These are phyloP conservation scores for Papilionanthe hybrid DNA, from an alignment of 116 monocot genomes.

Conservation along the genomic window DNA sequence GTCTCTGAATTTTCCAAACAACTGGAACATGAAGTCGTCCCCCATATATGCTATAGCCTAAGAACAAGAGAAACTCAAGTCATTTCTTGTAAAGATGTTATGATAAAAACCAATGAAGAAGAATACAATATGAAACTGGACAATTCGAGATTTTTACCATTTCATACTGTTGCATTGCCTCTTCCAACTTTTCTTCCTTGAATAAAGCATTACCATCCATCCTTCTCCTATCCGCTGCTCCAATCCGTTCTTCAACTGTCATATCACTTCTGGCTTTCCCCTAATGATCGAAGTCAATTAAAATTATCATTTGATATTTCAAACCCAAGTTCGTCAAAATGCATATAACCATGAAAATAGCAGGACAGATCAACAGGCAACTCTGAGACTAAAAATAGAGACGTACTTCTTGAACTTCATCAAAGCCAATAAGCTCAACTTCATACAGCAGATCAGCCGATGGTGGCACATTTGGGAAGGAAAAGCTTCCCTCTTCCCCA, in stretches of 20 bases:
- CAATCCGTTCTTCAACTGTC: slow-evolving; percentile 98
- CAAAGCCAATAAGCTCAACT: slow-evolving; percentile 94
- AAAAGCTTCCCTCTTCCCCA: slow-evolving; percentile 96
- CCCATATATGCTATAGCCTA: slow-evolving; percentile 99
- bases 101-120: background rate
- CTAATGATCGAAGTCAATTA: slow-evolving; percentile 21
- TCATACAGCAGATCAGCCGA: slow-evolving; percentile 85
- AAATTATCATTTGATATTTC: background rate
- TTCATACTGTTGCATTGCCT: slow-evolving; percentile 99
- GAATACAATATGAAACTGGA: background rate
- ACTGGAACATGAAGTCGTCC: slow-evolving; percentile 99
- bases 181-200: slow-evolving; percentile 81
- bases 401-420: slow-evolving; percentile 86
- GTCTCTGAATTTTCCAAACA: slow-evolving; percentile 96
- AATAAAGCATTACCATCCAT: slow-evolving; percentile 71
- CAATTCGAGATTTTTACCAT: slow-evolving; percentile 47
- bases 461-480: slow-evolving; percentile 95
- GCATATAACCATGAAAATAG: background rate
- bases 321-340: background rate
- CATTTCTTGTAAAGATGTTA: background rate
- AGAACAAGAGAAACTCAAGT: background rate
- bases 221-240: slow-evolving; percentile 87
- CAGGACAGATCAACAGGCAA: background rate
- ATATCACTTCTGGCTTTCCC: slow-evolving; percentile 95
- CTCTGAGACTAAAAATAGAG: background rate